These are phyloP conservation scores for Didymellaceae sp. DNA, from an alignment of 2,329 filamentous ascomycete species.

Conservation along the genomic window DNA sequence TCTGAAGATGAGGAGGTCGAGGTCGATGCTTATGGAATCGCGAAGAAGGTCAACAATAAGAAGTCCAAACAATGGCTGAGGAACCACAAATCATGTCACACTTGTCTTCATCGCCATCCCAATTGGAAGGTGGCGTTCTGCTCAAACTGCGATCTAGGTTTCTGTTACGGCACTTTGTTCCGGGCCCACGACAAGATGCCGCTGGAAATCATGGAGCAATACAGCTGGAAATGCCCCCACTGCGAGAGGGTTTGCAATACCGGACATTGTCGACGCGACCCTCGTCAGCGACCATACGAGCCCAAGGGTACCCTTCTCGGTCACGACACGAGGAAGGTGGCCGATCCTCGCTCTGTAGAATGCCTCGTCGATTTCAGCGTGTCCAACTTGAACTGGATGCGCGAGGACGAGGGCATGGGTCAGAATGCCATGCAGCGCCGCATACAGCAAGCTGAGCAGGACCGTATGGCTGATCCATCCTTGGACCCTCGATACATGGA, in stretches of 20 bases:
- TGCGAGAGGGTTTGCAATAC: constrained; percentile 89
- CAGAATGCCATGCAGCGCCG: constrained; percentile 57
- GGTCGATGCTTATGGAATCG: constrained; percentile 67
- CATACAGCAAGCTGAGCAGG: constrained; percentile 60
- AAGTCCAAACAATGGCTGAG: constrained; percentile 58
- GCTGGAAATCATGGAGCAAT: constrained; percentile 77
- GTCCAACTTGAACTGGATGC: constrained; percentile 86
- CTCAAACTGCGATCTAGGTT: constrained; percentile 74
- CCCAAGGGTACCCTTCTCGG: constrained; percentile 88
- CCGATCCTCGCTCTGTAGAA: constrained; percentile 90
- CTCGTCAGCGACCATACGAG: constrained; percentile 77
- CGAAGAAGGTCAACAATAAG: constrained; percentile 70
- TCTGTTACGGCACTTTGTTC: constrained; percentile 93
- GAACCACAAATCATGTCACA: constrained; percentile 72
- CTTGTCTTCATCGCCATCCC: constrained; percentile 80
- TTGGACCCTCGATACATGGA: constrained; percentile 55
- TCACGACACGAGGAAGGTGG: constrained; percentile 87
- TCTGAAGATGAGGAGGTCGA: constrained; percentile 61
- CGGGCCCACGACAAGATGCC: constrained; percentile 91
- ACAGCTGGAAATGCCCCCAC: constrained; percentile 86
- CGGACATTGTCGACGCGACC: constrained; percentile 73
- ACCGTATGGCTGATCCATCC: constrained; percentile 56
- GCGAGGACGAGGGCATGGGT: constrained; percentile 56
- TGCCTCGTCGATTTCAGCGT: constrained; percentile 87
- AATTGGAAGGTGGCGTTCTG: constrained; percentile 87